Percentiles rank a stretch among this genome's conserved stretches.
Evolutionary conservation across 2,329 filamentous ascomycete genomes (phyloP).

Genomic region (Ophiostoma himal-ulmi): DNA sequence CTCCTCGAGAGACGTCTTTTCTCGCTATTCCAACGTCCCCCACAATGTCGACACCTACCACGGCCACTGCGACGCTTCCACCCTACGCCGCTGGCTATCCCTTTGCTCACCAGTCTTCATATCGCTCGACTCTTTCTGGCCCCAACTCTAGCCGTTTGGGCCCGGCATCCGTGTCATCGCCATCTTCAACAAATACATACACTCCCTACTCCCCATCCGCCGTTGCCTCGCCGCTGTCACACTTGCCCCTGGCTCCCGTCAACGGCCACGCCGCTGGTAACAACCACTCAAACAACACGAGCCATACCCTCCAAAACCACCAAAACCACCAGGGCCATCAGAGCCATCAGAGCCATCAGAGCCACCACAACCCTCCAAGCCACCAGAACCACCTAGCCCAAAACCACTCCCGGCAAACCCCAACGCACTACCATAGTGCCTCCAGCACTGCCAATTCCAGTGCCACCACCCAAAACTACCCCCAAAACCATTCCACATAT

Average conservation of each 20-base stretch:
- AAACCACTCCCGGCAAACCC: not conserved
- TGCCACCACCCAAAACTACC: constrained; percentile 21
- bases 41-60: constrained; percentile 74
- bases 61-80: constrained; percentile 66
- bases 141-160: constrained; percentile 34
- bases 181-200: constrained; percentile 28
- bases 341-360: too few relatives aligned
- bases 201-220: constrained; percentile 25
- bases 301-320: not conserved
- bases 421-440: constrained; percentile 12
- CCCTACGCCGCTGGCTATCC: constrained; percentile 62
- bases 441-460: constrained; percentile 24
- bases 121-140: constrained; percentile 35
- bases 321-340: not conserved
- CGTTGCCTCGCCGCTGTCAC: constrained; percentile 22
- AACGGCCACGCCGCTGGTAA: constrained; percentile 19
- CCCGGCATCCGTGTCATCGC: constrained; percentile 31
- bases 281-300: constrained; percentile 14
- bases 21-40: constrained; percentile 14
- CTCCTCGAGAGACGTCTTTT: constrained; percentile 11
- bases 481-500: not conserved
- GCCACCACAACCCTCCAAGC: not conserved
- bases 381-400: not conserved
- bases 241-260: constrained; percentile 18
- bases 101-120: constrained; percentile 45